A percentile compares a stretch with the other conserved stretches of the same genome.
phyloP scores from a whole-genome alignment of 1,139 yeast genomes.

The Debaryomyces sp. region DNA sequence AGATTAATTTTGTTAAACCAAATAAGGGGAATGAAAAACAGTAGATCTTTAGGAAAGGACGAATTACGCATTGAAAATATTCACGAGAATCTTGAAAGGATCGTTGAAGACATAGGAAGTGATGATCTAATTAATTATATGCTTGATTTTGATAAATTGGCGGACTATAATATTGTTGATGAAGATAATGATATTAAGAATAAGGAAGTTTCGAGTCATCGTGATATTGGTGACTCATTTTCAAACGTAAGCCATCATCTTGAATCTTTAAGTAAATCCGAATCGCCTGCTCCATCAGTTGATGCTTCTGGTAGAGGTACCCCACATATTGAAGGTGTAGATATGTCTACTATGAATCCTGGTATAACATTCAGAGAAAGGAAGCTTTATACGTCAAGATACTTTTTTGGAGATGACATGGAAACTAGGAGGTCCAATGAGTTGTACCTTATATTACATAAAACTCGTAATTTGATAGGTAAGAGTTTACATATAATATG shows the following conservation, averaged over 20 bases:
- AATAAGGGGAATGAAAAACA: slow-evolving; percentile 26
- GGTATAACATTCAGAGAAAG: slow-evolving; percentile 61
- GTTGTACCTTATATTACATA: slow-evolving; percentile 62
- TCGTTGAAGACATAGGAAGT: slow-evolving; percentile 41
- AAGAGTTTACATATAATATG: slow-evolving; percentile 64
- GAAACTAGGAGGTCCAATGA: slow-evolving; percentile 51
- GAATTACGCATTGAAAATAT: slow-evolving; percentile 32
- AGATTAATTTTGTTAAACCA: slow-evolving; percentile 36
- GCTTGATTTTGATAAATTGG: slow-evolving; percentile 21
- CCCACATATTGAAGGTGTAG: slow-evolving; percentile 47
- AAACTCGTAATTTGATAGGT: slow-evolving; percentile 65
- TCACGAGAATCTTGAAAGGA: slow-evolving; percentile 40
- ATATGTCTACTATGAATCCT: slow-evolving; percentile 45
- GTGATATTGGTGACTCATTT: slow-evolving; percentile 1
- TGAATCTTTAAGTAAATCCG: slow-evolving; percentile 4
- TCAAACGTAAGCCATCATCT: neutral
- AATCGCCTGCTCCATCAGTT: slow-evolving; percentile 22
- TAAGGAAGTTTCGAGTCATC: slow-evolving; percentile 24
- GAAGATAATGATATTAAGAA: slow-evolving; percentile 24
- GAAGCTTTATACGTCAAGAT: slow-evolving; percentile 60
- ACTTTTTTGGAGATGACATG: slow-evolving; percentile 56
- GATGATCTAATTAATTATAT: slow-evolving; percentile 20
- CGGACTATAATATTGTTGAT: slow-evolving; percentile 11
- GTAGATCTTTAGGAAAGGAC: slow-evolving; percentile 24
- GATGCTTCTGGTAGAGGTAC: slow-evolving; percentile 41